phyloP scores from a whole-genome alignment of 345 rosid species.

The Citrus trifoliata region DNA sequence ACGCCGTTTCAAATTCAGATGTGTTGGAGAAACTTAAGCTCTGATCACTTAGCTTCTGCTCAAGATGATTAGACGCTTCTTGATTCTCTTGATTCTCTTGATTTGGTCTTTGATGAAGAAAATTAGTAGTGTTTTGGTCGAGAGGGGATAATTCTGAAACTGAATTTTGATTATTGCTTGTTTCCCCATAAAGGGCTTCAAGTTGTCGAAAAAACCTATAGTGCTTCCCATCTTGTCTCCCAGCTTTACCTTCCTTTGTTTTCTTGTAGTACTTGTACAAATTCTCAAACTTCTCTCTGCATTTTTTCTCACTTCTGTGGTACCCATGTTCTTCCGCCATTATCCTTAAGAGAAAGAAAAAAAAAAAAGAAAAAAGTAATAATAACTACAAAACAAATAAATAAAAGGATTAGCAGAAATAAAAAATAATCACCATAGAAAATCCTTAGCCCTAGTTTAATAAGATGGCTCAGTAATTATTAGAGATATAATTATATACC shows the following conservation, averaged over 20 bases:
- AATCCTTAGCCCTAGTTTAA: neutral
- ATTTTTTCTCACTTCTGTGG: conserved; percentile 56
- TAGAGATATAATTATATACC: neutral
- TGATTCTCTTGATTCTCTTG: conserved; percentile 23
- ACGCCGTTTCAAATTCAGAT: conserved; percentile 50
- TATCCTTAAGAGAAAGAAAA: conserved; percentile 24
- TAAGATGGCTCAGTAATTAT: neutral
- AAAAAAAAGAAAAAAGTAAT: too few relatives aligned
- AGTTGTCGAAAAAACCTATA: conserved; percentile 60
- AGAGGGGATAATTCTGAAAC: conserved; percentile 18
- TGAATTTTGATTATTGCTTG: conserved; percentile 21
- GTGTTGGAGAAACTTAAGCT: conserved; percentile 46
- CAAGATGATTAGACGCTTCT: conserved; percentile 15
- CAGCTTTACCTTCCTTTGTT: conserved; percentile 59
- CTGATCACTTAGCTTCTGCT: conserved; percentile 14
- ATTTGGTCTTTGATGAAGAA: conserved; percentile 14
- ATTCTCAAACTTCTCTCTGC: conserved; percentile 64
- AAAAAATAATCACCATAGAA: neutral
- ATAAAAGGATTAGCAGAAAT: neutral
- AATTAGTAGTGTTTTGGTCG: conserved; percentile 7
- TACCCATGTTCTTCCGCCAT: conserved; percentile 59
- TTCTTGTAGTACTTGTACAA: conserved; percentile 65
- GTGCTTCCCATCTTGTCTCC: conserved; percentile 59
- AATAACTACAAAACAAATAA: neutral
- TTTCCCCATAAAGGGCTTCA: conserved; percentile 50